Conservation (phyloP, 2,329 filamentous ascomycete species). For the Penicillium capsulatum region DNA sequence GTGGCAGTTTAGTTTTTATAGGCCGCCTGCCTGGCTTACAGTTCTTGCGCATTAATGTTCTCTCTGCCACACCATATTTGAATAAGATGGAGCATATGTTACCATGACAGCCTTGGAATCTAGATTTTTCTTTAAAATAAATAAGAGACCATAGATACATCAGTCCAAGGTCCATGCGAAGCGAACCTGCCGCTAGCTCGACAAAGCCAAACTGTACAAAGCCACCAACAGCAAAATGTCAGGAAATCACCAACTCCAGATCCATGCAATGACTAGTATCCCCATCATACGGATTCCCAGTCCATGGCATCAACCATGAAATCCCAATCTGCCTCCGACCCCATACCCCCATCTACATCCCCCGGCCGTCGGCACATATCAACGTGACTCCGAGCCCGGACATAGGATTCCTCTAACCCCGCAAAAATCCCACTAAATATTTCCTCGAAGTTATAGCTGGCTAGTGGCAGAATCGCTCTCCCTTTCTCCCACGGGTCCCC, state of each 20-base stretch:
- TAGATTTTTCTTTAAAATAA: no score
- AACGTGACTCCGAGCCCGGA: slow-evolving; percentile 49
- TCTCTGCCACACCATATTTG: no score
- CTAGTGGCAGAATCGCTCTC: slow-evolving; percentile 41
- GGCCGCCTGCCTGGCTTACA: no score
- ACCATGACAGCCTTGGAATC: no score
- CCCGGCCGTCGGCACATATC: slow-evolving; percentile 25
- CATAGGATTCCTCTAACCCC: slow-evolving; percentile 58
- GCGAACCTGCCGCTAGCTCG: no score
- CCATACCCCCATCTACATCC: slow-evolving; percentile 7
- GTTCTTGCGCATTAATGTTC: no score
- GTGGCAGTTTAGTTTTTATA: no score
- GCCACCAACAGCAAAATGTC: background rate
- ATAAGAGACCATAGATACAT: no score
- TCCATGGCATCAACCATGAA: slow-evolving; percentile 61
- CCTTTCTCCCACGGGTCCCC: slow-evolving; percentile 24
- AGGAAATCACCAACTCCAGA: slow-evolving; percentile 3
- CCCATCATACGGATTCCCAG: slow-evolving; percentile 46
- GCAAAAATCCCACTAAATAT: slow-evolving; percentile 57
- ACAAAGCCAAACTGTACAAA: no score
- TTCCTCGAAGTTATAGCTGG: slow-evolving; percentile 58
- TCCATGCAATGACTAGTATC: slow-evolving; percentile 5
- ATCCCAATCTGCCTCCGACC: slow-evolving; percentile 49
- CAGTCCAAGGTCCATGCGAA: no score
- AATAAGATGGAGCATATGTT: no score